Conservation (phyloP, 148 eudicot genomes). For the Cornus controversa region DNA sequence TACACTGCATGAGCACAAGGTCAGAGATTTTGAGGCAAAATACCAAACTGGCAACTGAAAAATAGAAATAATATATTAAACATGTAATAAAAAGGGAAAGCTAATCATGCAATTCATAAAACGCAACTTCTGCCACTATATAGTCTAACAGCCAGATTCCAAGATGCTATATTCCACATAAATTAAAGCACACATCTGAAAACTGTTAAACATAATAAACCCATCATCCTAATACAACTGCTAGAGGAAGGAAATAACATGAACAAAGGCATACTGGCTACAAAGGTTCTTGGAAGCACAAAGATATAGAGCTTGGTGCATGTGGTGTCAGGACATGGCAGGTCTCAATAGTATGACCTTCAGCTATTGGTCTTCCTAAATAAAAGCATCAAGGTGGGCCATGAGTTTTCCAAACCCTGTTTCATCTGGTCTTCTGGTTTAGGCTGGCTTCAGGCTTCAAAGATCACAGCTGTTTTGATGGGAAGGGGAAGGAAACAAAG, state of each 20-base stretch:
- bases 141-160: background rate
- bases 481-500: slow-evolving; percentile 78
- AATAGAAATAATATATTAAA: background rate
- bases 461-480: slow-evolving; percentile 78
- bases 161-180: slow-evolving; percentile 6
- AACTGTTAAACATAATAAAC: slow-evolving; percentile 12
- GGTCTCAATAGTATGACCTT: slow-evolving; percentile 60
- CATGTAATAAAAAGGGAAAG: background rate
- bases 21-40: background rate
- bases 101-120: slow-evolving; percentile 4
- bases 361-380: slow-evolving; percentile 63
- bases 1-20: background rate
- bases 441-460: slow-evolving; percentile 93
- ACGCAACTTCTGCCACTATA: background rate
- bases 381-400: slow-evolving; percentile 73
- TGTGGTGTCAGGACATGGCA: slow-evolving; percentile 72
- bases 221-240: slow-evolving; percentile 21
- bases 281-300: slow-evolving; percentile 63
- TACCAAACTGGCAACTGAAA: background rate
- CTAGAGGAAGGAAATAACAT: slow-evolving; percentile 24
- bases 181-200: slow-evolving; percentile 26
- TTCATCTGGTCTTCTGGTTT: slow-evolving; percentile 94
- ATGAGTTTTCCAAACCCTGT: slow-evolving; percentile 60
- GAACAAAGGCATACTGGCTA: slow-evolving; percentile 49
- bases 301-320: slow-evolving; percentile 51